Conservation (phyloP, 345 rosid genomes). For the Gossypium arboreum region DNA sequence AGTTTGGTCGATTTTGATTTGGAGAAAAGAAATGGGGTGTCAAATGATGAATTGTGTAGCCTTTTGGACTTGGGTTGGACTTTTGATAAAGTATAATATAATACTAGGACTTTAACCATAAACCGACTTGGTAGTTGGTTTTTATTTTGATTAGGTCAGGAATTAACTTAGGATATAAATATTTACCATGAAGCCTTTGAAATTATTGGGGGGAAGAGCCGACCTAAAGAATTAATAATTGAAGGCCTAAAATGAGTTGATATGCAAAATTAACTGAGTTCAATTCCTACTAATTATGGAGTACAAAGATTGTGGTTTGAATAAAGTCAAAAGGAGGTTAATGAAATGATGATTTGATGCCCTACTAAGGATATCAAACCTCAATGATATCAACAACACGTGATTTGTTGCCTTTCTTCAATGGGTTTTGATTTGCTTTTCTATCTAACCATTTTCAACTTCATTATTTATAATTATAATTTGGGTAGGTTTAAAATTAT, state of each 20-base stretch:
- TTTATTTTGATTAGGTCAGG: background rate
- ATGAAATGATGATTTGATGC: background rate
- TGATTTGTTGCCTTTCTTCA: constrained; percentile 21
- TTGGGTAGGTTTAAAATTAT: too few species aligned
- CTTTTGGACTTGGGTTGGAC: background rate
- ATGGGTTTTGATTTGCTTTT: constrained; percentile 2
- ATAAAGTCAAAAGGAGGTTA: constrained; percentile 17
- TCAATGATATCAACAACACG: constrained; percentile 11
- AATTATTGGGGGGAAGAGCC: background rate
- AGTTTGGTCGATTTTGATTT: background rate
- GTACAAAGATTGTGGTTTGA: background rate
- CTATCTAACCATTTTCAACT: background rate
- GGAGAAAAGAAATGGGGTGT: background rate
- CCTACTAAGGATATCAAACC: constrained; percentile 10
- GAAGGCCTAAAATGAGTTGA: constrained; percentile 1
- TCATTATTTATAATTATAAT: too few species aligned
- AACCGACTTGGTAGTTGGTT: constrained; percentile 20
- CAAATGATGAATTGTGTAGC: constrained; percentile 5
- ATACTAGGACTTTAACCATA: constrained; percentile 11
- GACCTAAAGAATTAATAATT: constrained; percentile 16
- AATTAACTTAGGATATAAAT: background rate
- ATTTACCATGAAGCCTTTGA: background rate
- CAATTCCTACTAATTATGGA: constrained; percentile 9
- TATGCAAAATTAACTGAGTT: constrained; percentile 8
- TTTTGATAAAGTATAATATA: background rate